A percentile compares a stretch with the other conserved stretches of the same genome.
Conservation (phyloP, 768 basidiomycete species). For the Boletellus emodensis region DNA sequence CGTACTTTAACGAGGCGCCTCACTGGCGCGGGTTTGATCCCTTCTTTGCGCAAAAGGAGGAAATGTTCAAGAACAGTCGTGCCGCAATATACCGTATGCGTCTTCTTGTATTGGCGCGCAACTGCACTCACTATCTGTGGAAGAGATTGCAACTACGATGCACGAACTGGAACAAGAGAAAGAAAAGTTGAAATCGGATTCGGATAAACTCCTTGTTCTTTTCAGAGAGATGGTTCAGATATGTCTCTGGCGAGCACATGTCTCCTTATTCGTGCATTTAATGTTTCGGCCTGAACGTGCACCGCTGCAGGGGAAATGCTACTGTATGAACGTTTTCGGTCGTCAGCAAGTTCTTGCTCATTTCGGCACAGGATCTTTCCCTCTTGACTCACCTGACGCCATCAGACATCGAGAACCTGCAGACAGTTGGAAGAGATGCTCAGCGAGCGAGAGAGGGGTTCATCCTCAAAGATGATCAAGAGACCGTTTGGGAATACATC, state of each 20-base stretch:
- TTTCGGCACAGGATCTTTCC: constrained; percentile 71
- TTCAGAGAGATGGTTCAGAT: constrained; percentile 88
- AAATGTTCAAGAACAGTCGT: constrained; percentile 76
- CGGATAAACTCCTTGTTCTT: constrained; percentile 54
- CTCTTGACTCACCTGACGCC: constrained; percentile 82
- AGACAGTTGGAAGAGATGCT: constrained; percentile 77
- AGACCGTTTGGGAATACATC: constrained; percentile 68
- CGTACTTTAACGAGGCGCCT: constrained; percentile 60
- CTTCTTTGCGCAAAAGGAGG: constrained; percentile 74
- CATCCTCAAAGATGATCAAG: constrained; percentile 83
- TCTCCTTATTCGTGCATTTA: not conserved
- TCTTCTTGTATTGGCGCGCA: not conserved
- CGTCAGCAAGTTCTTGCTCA: not conserved
- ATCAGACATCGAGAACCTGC: constrained; percentile 78
- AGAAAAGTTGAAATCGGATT: constrained; percentile 40
- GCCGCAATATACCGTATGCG: constrained; percentile 72
- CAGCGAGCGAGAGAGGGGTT: constrained; percentile 71
- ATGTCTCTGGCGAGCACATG: constrained; percentile 59
- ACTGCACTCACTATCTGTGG: not conserved
- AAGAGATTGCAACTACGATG: constrained; percentile 74
- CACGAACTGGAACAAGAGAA: constrained; percentile 56
- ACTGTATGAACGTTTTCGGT: constrained; percentile 49
- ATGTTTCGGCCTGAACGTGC: constrained; percentile 2
- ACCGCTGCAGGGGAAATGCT: constrained; percentile 76
- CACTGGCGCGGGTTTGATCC: constrained; percentile 81